Evolutionary conservation across 1,139 yeast species (phyloP).

Genomic region (Debaryomyces subglobosus): DNA sequence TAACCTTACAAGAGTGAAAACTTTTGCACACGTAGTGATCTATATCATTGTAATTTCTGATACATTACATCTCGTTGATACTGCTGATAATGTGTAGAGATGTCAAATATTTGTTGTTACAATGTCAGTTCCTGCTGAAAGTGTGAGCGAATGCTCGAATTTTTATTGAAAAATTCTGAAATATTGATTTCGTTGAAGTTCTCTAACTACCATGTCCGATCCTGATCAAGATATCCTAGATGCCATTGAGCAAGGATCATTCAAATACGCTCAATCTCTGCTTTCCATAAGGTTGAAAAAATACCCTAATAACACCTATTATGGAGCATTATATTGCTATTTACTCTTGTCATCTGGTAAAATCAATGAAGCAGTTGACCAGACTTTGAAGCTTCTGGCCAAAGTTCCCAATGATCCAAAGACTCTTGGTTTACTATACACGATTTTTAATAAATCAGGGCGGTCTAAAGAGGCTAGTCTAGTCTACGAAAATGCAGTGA

Average conservation of each 20-base stretch:
- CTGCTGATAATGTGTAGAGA: not conserved
- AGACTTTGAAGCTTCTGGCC: constrained; percentile 43
- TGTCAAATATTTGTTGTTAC: not conserved
- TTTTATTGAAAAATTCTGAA: constrained; percentile 1
- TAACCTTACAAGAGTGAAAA: not conserved
- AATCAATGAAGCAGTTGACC: constrained; percentile 43
- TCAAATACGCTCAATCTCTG: constrained; percentile 53
- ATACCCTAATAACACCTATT: constrained; percentile 58
- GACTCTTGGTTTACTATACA: constrained; percentile 50
- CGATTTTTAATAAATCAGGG: constrained; percentile 40
- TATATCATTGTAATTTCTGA: not conserved
- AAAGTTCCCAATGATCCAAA: constrained; percentile 58
- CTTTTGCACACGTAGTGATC: not conserved
- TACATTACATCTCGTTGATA: not conserved
- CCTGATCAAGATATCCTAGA: constrained; percentile 31
- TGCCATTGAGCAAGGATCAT: constrained; percentile 60
- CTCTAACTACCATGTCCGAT: constrained; percentile 24
- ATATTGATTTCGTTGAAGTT: not conserved
- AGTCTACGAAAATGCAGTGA: constrained; percentile 58
- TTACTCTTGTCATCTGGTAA: constrained; percentile 48
- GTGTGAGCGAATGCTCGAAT: constrained; percentile 1
- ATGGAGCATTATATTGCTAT: constrained; percentile 53
- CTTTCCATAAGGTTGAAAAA: constrained; percentile 54
- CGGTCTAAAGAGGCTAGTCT: constrained; percentile 38
- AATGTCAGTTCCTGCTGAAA: not conserved